A percentile compares a stretch with the other conserved stretches of the same genome.
These are phyloP conservation scores for Vitis hybrid DNA, from an alignment of 177 flowering plant genomes.

Conservation along the genomic window DNA sequence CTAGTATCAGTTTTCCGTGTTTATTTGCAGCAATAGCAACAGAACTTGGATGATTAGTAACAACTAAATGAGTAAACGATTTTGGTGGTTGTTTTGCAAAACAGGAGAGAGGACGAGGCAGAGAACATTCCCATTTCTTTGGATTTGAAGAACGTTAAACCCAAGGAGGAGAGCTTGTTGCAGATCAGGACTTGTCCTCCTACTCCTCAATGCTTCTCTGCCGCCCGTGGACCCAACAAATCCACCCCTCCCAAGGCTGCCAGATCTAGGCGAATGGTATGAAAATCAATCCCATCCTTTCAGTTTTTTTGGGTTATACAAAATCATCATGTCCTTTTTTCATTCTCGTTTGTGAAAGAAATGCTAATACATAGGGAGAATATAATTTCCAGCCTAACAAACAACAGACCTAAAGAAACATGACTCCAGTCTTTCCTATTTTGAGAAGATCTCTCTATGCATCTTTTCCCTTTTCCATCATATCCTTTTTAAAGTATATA, in stretches of 20 bases:
- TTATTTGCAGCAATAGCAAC: too few relatives aligned
- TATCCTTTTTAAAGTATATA: too few relatives aligned
- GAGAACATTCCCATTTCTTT: slow-evolving; percentile 50
- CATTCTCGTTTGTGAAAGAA: too few relatives aligned
- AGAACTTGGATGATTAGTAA: too few relatives aligned
- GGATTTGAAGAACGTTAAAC: slow-evolving; percentile 40
- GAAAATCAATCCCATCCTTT: background rate
- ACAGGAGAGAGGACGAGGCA: slow-evolving; percentile 29
- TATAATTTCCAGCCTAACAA: too few relatives aligned
- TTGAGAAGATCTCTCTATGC: too few relatives aligned
- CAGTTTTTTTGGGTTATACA: background rate
- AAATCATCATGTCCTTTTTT: too few relatives aligned
- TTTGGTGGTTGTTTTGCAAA: background rate
- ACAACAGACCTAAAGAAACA: too few relatives aligned
- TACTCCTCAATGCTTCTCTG: slow-evolving; percentile 82
- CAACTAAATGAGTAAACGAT: background rate
- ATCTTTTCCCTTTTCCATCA: too few relatives aligned
- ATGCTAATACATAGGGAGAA: too few relatives aligned
- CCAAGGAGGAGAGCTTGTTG: slow-evolving; percentile 32
- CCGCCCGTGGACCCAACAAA: slow-evolving; percentile 29
- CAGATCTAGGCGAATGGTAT: slow-evolving; percentile 44
- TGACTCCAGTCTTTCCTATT: too few relatives aligned
- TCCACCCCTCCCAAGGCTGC: slow-evolving; percentile 37
- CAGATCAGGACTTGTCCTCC: slow-evolving; percentile 77
- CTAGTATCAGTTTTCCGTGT: background rate